Evolutionary conservation across 2,329 filamentous ascomycete species (phyloP).

Genomic region (Hypoxylon sp.): DNA sequence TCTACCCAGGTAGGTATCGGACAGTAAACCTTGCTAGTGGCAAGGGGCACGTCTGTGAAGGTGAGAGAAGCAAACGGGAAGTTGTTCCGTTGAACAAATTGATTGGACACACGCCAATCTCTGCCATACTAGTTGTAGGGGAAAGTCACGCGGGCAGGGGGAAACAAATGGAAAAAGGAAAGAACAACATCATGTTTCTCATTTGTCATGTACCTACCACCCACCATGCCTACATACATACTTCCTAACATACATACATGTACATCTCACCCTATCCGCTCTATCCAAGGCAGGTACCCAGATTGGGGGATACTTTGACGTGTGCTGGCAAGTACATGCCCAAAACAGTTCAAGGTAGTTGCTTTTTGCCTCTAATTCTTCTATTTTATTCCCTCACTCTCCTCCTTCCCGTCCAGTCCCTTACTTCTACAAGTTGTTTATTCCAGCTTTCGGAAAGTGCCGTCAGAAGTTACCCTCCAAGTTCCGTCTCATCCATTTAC

Average conservation of each 20-base stretch:
- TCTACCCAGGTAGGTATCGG: neutral
- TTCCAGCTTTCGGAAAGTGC: conserved; percentile 14
- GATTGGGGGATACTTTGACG: neutral
- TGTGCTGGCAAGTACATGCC: conserved; percentile 1
- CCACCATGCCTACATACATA: neutral
- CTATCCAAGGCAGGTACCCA: neutral
- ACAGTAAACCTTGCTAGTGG: neutral
- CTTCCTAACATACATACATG: neutral
- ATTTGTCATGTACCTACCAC: conserved; percentile 2
- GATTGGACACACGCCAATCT: conserved; percentile 36
- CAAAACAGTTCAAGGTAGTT: conserved; percentile 12
- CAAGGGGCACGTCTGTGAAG: neutral
- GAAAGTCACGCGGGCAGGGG: conserved; percentile 36
- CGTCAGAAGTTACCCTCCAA: neutral
- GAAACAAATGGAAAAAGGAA: conserved; percentile 22
- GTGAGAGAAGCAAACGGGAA: conserved; percentile 6
- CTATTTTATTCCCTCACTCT: conserved; percentile 34
- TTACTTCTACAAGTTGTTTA: conserved; percentile 10
- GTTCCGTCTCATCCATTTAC: neutral
- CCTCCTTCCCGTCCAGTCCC: neutral
- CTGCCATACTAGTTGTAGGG: conserved; percentile 30
- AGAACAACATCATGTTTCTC: conserved; percentile 11
- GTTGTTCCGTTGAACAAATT: conserved; percentile 1
- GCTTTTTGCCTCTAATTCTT: conserved; percentile 12
- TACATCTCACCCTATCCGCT: neutral